Conservation (phyloP, 106 monocot genomes). For the Acanthochlamys bracteata region DNA sequence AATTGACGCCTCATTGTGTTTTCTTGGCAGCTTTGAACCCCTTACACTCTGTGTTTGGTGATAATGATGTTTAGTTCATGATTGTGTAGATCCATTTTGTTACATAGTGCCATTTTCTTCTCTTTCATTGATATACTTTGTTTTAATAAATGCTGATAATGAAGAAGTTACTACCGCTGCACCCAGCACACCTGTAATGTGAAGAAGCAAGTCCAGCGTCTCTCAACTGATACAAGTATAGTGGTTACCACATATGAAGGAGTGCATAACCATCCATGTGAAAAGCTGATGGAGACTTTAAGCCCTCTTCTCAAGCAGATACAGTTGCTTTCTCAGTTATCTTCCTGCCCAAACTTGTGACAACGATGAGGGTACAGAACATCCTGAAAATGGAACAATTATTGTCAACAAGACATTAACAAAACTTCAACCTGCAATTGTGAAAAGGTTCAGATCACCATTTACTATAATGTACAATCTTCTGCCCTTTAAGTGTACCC, state of each 20-base stretch:
- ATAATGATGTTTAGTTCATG: too few relatives aligned
- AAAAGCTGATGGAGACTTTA: constrained; percentile 85
- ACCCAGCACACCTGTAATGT: constrained; percentile 81
- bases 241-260: constrained; percentile 96
- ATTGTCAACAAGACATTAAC: background rate
- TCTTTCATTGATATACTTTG: too few relatives aligned
- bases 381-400: too few relatives aligned
- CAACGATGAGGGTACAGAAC: too few relatives aligned
- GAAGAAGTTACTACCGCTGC: constrained; percentile 84
- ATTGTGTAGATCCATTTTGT: too few relatives aligned
- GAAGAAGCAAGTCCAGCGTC: constrained; percentile 82
- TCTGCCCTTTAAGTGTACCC: too few relatives aligned
- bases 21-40: too few relatives aligned
- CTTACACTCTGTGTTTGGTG: too few relatives aligned
- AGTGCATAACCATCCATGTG: constrained; percentile 89
- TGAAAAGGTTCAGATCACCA: too few relatives aligned
- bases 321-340: constrained; percentile 53
- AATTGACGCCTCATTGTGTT: too few relatives aligned
- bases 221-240: constrained; percentile 58
- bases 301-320: constrained; percentile 84
- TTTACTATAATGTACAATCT: too few relatives aligned
- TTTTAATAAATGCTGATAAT: background rate
- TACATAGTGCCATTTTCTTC: too few relatives aligned
- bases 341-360: background rate
- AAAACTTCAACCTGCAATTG: background rate